phyloP scores from a whole-genome alignment of 768 basidiomycete species.

The Phylloporus arenicola region DNA sequence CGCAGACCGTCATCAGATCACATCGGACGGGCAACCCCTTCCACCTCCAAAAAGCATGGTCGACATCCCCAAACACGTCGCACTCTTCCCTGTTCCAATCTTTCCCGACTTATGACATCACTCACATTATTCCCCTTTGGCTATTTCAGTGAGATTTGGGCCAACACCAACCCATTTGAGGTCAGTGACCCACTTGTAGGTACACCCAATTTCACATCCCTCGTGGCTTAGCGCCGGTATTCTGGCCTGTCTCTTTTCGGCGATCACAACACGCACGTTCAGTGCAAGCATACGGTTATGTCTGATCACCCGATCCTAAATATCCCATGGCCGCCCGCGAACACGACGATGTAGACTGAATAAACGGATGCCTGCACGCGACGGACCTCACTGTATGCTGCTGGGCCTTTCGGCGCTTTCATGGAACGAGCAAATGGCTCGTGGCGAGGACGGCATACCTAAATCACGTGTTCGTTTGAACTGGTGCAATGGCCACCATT shows the following conservation, averaged over 20 bases:
- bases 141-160: neutral
- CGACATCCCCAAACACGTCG: neutral
- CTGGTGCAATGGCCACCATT: neutral
- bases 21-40: neutral
- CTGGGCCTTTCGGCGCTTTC: neutral
- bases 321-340: conserved; percentile 5
- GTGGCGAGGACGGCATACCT: neutral
- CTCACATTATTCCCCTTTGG: neutral
- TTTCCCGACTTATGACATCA: conserved; percentile 1
- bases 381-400: neutral
- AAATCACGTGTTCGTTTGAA: neutral
- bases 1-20: conserved; percentile 8
- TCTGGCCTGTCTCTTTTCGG: conserved; percentile 6
- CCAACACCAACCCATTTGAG: neutral
- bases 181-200: conserved; percentile 2
- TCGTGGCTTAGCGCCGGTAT: neutral
- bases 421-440: neutral
- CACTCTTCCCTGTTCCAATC: neutral
- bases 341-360: conserved; percentile 1
- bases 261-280: conserved; percentile 18
- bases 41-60: neutral
- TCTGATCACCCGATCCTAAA: conserved; percentile 5
- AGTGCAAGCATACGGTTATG: neutral
- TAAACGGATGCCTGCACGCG: conserved; percentile 1
- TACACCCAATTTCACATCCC: conserved; percentile 10